Base-by-base conservation (phyloP, 345 rosid species). In the Populus alba region DNA sequence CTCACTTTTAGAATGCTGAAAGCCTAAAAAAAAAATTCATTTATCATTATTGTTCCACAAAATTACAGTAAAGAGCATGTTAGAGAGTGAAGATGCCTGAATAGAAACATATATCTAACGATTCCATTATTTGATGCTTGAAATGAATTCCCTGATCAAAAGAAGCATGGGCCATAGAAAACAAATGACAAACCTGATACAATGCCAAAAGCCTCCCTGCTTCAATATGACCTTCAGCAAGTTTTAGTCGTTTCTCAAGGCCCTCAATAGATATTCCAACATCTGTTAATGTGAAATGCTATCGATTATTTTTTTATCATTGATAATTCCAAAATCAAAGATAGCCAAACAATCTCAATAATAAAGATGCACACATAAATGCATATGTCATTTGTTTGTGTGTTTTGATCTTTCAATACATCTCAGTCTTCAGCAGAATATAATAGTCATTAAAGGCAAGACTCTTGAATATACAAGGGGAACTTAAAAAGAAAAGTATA, bases 191-290 rank as follows among this genome's bases (percentile, higher is more conserved):
- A 72, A 92, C 98, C 97, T 96, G 99, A 81, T 94, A 96, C 81
- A 87, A 85, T 65, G 94, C 88, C 87, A 94, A 81, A 80, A 92
- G 88, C 82, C 95, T 94, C 81, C 97, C 98, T 15, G 97, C 97
- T 86, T 96, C 99, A 77, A 94, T 84, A 83, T 96, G 97, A 63
- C 90, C 92, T 83, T 91, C 95, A 13, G 95, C 97, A 83, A 85
- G 79, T 86, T 88, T 92, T 41, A 89, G 86, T 79, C 91, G 90
- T 83, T 79, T 86, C 87, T 86, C 91, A 83, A 94, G 86, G 78
- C 69, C 85, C 70, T 82, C 80, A 73, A 76, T 78, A 80, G 39
- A 77, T 41, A 69, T 71, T 82, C 85, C 90, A 68, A 81, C 77
- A 87, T 81, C 92, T 88, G 87, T 35, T 84, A 71, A 71, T 74